Conservation (phyloP, 257 asterid genomes). For the Anisodus acutangulus region DNA sequence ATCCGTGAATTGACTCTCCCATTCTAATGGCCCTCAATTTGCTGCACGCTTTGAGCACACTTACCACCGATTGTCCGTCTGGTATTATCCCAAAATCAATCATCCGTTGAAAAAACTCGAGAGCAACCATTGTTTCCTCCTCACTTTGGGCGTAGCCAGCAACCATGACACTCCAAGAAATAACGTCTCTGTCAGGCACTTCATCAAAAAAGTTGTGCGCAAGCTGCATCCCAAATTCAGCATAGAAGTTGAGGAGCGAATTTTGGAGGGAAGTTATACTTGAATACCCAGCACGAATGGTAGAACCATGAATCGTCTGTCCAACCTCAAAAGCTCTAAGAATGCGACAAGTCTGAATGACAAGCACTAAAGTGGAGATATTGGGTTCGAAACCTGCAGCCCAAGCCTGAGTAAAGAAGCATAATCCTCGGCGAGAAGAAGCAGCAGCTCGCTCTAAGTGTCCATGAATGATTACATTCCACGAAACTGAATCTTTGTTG, state of each 20-base stretch:
- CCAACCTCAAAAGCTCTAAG: constrained; percentile 50
- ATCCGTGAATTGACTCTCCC: constrained; percentile 66
- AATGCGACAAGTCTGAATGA: constrained; percentile 58
- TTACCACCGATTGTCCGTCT: constrained; percentile 75
- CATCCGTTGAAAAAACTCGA: constrained; percentile 63
- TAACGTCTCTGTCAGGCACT: constrained; percentile 68
- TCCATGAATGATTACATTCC: constrained; percentile 49
- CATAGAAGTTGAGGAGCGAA: constrained; percentile 64
- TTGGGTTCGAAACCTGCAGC: constrained; percentile 65
- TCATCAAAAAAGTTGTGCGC: constrained; percentile 73
- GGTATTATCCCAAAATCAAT: constrained; percentile 45
- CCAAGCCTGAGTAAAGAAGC: constrained; percentile 60
- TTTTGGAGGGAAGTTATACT: constrained; percentile 66
- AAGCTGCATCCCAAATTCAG: constrained; percentile 55
- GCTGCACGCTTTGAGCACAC: constrained; percentile 71
- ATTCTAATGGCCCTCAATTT: constrained; percentile 49
- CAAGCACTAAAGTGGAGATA: constrained; percentile 32
- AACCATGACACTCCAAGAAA: constrained; percentile 82
- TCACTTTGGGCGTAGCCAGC: constrained; percentile 54
- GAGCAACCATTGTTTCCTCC: constrained; percentile 46
- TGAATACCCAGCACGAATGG: constrained; percentile 60
- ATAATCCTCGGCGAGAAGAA: constrained; percentile 53
- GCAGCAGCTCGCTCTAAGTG: constrained; percentile 49
- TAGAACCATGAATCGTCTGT: constrained; percentile 57
- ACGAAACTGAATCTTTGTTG: constrained; percentile 48